These are phyloP conservation scores for Suhomyces bokatorum DNA, from an alignment of 1,139 yeast genomes.

Conservation along the genomic window DNA sequence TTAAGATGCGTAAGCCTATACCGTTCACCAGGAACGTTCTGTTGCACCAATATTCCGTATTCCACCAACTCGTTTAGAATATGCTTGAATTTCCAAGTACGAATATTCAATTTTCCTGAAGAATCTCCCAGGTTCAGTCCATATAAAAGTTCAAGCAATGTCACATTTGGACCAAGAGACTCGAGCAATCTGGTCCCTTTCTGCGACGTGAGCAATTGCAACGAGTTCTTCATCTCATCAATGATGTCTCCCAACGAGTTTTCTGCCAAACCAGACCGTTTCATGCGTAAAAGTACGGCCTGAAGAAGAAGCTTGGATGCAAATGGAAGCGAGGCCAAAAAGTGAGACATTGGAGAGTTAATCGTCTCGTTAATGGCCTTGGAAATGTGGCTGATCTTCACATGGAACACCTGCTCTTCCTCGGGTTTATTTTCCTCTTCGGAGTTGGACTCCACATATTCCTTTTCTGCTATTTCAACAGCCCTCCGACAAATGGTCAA, in stretches of 20 bases:
- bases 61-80: constrained; percentile 70
- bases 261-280: constrained; percentile 72
- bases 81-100: constrained; percentile 49
- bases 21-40: constrained; percentile 68
- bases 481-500: constrained; percentile 87
- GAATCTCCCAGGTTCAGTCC: constrained; percentile 20
- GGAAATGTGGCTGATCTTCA: constrained; percentile 19
- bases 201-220: constrained; percentile 29
- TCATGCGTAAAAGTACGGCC: constrained; percentile 62
- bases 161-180: constrained; percentile 17
- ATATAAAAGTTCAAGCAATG: constrained; percentile 32
- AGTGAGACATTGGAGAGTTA: constrained; percentile 66
- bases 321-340: constrained; percentile 61
- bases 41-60: constrained; percentile 72
- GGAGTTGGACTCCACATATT: constrained; percentile 30
- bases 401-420: constrained; percentile 39
- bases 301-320: constrained; percentile 70
- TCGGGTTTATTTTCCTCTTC: constrained; percentile 20
- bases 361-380: constrained; percentile 79
- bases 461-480: constrained; percentile 79
- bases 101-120: constrained; percentile 23
- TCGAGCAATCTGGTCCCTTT: constrained; percentile 20
- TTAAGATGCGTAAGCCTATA: constrained; percentile 61
- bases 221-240: constrained; percentile 63
- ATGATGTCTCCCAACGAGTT: constrained; percentile 72